phyloP scores from a whole-genome alignment of 169 alveolate genomes.

The Plasmodium gonderi region DNA sequence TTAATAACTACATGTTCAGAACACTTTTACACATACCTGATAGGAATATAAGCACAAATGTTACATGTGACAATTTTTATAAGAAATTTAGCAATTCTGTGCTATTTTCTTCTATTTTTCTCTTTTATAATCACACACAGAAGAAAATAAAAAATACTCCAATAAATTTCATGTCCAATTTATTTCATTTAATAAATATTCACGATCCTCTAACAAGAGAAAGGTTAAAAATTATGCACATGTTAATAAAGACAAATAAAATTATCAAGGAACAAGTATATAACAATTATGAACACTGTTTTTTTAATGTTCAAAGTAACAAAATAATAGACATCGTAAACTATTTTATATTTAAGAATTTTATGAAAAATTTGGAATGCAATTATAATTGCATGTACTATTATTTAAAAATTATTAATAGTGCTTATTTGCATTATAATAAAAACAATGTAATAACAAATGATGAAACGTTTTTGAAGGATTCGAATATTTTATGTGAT shows the following conservation, averaged over 20 bases:
- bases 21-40: neutral
- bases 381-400: constrained; percentile 33
- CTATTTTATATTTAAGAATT: constrained; percentile 39
- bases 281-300: constrained; percentile 57
- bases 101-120: constrained; percentile 23
- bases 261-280: constrained; percentile 51
- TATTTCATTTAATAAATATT: constrained; percentile 53
- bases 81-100: constrained; percentile 5
- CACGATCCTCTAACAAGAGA: constrained; percentile 23
- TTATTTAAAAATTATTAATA: constrained; percentile 48
- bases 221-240: constrained; percentile 21
- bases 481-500: neutral
- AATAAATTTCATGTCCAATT: constrained; percentile 54
- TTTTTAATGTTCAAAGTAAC: constrained; percentile 22
- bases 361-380: constrained; percentile 41
- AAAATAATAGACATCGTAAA: constrained; percentile 60
- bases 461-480: constrained; percentile 10
- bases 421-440: constrained; percentile 19
- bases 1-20: constrained; percentile 49
- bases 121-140: constrained; percentile 1
- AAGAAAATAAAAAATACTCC: constrained; percentile 45
- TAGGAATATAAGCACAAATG: constrained; percentile 27
- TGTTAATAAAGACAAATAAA: constrained; percentile 13
- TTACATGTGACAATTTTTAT: constrained; percentile 1
- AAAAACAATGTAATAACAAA: constrained; percentile 1